These are phyloP conservation scores for Polyrhizophydium stewartii DNA, from an alignment of 371 early-diverging fungal species.

Conservation along the genomic window DNA sequence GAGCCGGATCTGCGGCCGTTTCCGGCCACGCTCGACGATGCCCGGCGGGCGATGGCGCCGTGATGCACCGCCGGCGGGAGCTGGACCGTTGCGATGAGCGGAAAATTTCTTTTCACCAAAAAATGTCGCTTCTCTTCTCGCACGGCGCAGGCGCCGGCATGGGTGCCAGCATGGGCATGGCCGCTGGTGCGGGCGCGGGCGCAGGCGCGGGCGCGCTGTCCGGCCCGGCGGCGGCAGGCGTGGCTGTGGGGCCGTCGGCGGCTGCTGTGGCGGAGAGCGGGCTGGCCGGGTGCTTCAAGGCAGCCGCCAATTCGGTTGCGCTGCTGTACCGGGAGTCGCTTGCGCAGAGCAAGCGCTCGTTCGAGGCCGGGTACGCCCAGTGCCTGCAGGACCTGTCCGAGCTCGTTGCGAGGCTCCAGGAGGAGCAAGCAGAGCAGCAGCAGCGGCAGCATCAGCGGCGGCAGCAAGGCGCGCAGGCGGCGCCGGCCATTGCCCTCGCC, in stretches of 20 bases:
- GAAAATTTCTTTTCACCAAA: not conserved
- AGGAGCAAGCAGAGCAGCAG: conserved; percentile 5
- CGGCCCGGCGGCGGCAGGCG: not conserved
- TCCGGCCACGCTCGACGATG: conserved; percentile 11
- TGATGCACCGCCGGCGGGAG: not conserved
- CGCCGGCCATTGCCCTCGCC: conserved; percentile 44
- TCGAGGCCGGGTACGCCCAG: conserved; percentile 66
- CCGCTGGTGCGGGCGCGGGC: not conserved
- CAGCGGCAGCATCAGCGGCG: conserved; percentile 15
- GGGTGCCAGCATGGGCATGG: not conserved
- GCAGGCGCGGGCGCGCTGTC: not conserved
- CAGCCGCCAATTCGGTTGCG: conserved; percentile 66
- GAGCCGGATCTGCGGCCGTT: conserved; percentile 43
- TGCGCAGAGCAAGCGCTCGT: conserved; percentile 57
- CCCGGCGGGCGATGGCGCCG: not conserved
- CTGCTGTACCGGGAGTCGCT: conserved; percentile 67
- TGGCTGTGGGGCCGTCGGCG: not conserved
- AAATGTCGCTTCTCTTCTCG: not conserved
- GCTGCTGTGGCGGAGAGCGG: not conserved
- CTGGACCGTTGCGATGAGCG: not conserved
- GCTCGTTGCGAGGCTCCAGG: conserved; percentile 32
- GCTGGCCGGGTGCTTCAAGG: conserved; percentile 43
- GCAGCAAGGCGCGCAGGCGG: conserved; percentile 12
- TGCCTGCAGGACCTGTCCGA: conserved; percentile 67
- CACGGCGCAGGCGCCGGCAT: not conserved